Base-by-base conservation (phyloP, 2,329 filamentous ascomycete genomes). In the Microdochium bolleyi region DNA sequence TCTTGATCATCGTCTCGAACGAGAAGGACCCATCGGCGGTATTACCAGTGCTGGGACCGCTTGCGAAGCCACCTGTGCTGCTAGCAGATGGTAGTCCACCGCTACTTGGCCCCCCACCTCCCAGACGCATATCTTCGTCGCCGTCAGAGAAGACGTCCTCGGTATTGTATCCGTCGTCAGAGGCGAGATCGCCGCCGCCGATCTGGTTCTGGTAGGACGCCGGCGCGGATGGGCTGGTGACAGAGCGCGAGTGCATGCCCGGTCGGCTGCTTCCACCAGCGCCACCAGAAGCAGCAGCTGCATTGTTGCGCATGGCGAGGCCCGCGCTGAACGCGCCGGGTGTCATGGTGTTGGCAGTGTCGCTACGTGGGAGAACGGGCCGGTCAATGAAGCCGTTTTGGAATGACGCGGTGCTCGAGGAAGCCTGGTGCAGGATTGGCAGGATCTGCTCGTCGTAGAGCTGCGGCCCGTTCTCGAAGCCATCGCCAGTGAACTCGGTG, bases 381-480 rank as follows among this genome's bases (percentile, higher is more conserved):
- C 86, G 77, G 62, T 96, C 92, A 1, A 85, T 82, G 61, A 96
- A 92, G 3, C 89, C 89, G 62, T 92, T 95, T 60, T 96, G 90
- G 67, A 97, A 94, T 0, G 86, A 88, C 1, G 84, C 81, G 50
- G 83, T 88, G 37, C 87, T 85, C 57, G 84, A 92, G 11, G 79
- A 89, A 64, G 90, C 94, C 63, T 94, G 89, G 61, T 94, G 88
- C 5, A 96, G 73, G 51, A 96, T 95, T 0, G 92, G 92, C 11
- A 94, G 77, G 7, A 94, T 95, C 64, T 95, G 89, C 67, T 96
- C 90, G 62, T 96, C 92, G 68, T 97, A 96, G 0, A 96, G 73
- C 64, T 89, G 85, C 22, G 92, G 89, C 11, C 85, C 87, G 1
- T 85, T 84, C 58, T 94, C 87, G 51, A 84, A 84, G 10, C 78